A percentile compares a stretch with the other conserved stretches of the same genome.
Conservation (phyloP, 2,329 filamentous ascomycete species). For the Tolypocladium guangdongense region DNA sequence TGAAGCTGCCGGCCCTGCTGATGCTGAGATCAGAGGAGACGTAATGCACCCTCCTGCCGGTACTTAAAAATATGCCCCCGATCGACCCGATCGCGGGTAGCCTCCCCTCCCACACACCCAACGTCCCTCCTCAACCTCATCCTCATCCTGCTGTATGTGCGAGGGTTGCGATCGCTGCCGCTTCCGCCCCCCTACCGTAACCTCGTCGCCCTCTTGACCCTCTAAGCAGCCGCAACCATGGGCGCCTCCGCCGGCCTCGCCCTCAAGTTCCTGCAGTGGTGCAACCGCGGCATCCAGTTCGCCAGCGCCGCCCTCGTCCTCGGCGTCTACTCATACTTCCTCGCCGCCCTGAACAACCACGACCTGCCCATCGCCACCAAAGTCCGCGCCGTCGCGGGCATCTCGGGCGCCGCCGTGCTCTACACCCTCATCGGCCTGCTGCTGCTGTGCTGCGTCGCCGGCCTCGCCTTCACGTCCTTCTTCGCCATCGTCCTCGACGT, state of each 20-base stretch:
- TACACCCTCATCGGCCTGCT: slow-evolving; percentile 66
- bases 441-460: slow-evolving; percentile 70
- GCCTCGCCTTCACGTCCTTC: slow-evolving; percentile 60
- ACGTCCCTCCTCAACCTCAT: neutral
- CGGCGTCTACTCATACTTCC: slow-evolving; percentile 75
- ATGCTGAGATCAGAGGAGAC: neutral
- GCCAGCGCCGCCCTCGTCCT: slow-evolving; percentile 63
- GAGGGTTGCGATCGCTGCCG: neutral
- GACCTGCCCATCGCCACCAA: slow-evolving; percentile 50
- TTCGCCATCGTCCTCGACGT: slow-evolving; percentile 67
- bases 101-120: neutral
- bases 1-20: too few relatives aligned
- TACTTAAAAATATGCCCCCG: neutral
- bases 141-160: too few relatives aligned
- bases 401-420: slow-evolving; percentile 62
- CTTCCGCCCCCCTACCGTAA: neutral
- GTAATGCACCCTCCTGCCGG: neutral
- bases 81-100: neutral
- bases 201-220: neutral
- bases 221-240: slow-evolving; percentile 11
- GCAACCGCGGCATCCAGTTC: slow-evolving; percentile 65
- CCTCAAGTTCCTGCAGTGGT: slow-evolving; percentile 59
- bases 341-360: slow-evolving; percentile 60
- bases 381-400: slow-evolving; percentile 65
- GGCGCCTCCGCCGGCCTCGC: slow-evolving; percentile 29